Evolutionary conservation across 371 early-diverging fungal genomes (phyloP), one percentile per base, ranked within the genome.

Genomic region (Mortierella polycephala): DNA sequence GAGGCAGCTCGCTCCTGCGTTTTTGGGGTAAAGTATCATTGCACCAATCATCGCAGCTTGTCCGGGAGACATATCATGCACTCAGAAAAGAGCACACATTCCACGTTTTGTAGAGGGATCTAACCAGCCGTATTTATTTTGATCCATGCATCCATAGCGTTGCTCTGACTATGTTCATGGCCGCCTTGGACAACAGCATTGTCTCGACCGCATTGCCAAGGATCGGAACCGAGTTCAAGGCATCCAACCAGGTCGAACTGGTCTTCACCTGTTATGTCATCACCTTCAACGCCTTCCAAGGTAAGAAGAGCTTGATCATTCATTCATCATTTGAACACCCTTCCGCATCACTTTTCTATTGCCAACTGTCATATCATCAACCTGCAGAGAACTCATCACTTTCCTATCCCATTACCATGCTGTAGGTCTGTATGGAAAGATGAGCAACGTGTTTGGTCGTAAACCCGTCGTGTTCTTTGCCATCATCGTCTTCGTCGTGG

Each of bases 151-250:
- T 7, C 13, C 3, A 55, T 47, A 79, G 73, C 52, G 81, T 79
- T 37, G 80, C 69, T 49, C 18, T 90, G 61, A 85, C 86, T 8
- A 81, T 89, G 69, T 88, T 92, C 65, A 84, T 91, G 70, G 88
- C 89, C 1, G 86, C 87, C 2, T 80, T 93, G 16, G 92, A 90
- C 69, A 88, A 88, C 71, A 79, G 65, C n/a, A 74, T 82, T 47
- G 80, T 82, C 10, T 73, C 83, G 3, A 83, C 83, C 41, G 83
- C 83, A 23, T 69, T 83, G 53, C 83, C 83, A 6, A 80, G 60
- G 42, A 83, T 85, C 23, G 85, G 83, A 52, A 79, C 80, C 18
- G 73, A 79, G 82, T 75, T 75, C 77, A 30, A 77, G 83, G 87
- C 81, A 82, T 72, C 86, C 71, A 57, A 85, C 83, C 52, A 72